Evolutionary conservation across 225 moss, liverwort and hornwort genomes (phyloP), one percentile per base, ranked within the genome.

Genomic region (Bryum argenteum): DNA sequence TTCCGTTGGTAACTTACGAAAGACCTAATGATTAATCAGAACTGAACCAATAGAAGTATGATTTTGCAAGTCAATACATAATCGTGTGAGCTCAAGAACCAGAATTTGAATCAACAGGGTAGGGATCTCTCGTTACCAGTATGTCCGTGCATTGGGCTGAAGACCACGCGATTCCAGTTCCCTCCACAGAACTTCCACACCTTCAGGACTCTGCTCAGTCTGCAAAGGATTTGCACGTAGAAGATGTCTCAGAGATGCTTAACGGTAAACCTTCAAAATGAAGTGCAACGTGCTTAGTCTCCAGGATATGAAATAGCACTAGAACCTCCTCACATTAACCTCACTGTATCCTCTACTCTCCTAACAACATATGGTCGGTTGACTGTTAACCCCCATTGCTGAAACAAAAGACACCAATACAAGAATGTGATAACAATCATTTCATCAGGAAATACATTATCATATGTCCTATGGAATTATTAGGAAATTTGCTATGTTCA

Each of bases 141-240:
- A 88, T 42, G 88, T 88, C 53, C 88, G 85, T 28, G 82, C 88
- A 66, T 88, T 80, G 28, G 85, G 88, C 28, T 66, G 72, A 79
- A 88, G 80, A 52, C 44, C 72, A 73, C 84, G 84, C 37, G n/a
- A 44, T 72, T 75, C 58, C 80, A 88, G 18, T 48, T 82, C 88
- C 71, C 57, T 65, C 77, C 76, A 74, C 40, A 88, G 82, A 67
- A 88, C 67, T 41, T 84, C 84, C 56, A 82, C 84, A 71, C 88
- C 88, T 82, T 88, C 85, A 42, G 85, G 85, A 71, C 82, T 82
- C 72, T 85, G 84, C 80, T 88, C 84, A 65, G 79, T 84, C 88
- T 88, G 82, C 67, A 72, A n/a, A 65, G 33, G 54, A 37, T 61
- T 69, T 67, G 65, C 65, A 63, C n/a, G 37, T 60, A 52, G 50